Evolutionary conservation across 495 filamentous ascomycete species (phyloP).

Genomic region (Aspergillus campestris): DNA sequence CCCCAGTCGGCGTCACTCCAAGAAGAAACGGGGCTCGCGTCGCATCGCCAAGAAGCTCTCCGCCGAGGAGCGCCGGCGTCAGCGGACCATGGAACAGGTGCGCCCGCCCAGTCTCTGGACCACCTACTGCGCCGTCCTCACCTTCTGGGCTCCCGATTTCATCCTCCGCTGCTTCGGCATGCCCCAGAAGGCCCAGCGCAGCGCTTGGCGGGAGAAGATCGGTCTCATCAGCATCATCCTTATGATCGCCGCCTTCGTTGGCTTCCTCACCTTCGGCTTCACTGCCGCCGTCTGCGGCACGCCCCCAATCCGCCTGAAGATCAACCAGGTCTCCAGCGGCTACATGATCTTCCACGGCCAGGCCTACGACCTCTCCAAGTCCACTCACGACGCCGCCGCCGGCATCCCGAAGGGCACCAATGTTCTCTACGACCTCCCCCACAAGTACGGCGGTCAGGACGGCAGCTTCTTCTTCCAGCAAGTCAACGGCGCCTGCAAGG

Average conservation of each 20-base stretch:
- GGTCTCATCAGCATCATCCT: conserved; percentile 91
- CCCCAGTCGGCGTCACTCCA: conserved; percentile 33
- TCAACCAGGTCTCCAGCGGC: conserved; percentile 68
- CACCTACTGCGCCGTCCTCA: conserved; percentile 86
- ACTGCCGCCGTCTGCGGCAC: conserved; percentile 75
- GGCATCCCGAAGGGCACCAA: conserved; percentile 66
- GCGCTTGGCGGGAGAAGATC: conserved; percentile 98
- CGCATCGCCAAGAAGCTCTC: conserved; percentile 40
- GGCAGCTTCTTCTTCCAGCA: conserved; percentile 98
- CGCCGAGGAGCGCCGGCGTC: conserved; percentile 50
- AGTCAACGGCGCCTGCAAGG: conserved; percentile 96
- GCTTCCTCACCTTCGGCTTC: conserved; percentile 96
- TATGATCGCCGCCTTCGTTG: conserved; percentile 79
- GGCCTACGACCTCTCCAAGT: conserved; percentile 72
- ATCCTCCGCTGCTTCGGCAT: conserved; percentile 79
- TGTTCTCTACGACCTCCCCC: conserved; percentile 75
- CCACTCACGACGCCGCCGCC: conserved; percentile 64
- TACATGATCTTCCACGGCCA: conserved; percentile 96
- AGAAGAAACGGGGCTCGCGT: conserved; percentile 43
- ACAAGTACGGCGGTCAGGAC: conserved; percentile 76
- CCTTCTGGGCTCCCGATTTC: conserved; percentile 89
- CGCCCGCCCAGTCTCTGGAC: conserved; percentile 86
- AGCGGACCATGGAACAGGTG: conserved; percentile 59
- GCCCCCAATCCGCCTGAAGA: conserved; percentile 58
- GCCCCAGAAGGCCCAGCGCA: conserved; percentile 76